phyloP scores from a whole-genome alignment of 2,329 filamentous ascomycete species.

The Cytospora schulzeri region DNA sequence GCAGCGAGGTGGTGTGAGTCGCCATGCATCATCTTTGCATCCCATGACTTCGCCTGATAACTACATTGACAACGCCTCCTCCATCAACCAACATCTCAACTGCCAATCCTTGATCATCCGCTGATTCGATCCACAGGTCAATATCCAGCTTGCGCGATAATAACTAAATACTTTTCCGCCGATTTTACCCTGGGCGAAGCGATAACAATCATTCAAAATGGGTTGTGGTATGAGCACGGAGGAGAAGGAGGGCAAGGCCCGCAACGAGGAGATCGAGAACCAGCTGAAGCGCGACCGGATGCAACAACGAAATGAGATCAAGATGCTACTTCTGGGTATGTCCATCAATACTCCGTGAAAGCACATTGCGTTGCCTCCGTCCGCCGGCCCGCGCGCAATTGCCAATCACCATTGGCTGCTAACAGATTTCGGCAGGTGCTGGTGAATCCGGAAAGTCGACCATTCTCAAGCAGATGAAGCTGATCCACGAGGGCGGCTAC shows the following conservation, averaged over 20 bases:
- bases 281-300: slow-evolving; percentile 98
- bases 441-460: slow-evolving; percentile 98
- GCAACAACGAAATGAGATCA: slow-evolving; percentile 99
- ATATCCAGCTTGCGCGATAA: neutral
- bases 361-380: neutral
- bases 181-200: slow-evolving; percentile 15
- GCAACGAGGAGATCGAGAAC: slow-evolving; percentile 99
- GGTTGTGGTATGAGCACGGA: slow-evolving; percentile 99
- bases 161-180: neutral
- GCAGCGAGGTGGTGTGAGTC: neutral
- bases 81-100: neutral
- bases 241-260: slow-evolving; percentile 99
- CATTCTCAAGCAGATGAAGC: slow-evolving; percentile 97
- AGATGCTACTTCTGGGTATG: slow-evolving; percentile 97
- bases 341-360: slow-evolving; percentile 30
- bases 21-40: neutral
- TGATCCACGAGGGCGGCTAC: slow-evolving; percentile 98
- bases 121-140: slow-evolving; percentile 4
- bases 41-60: neutral
- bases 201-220: slow-evolving; percentile 68
- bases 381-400: neutral
- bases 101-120: neutral
- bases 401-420: slow-evolving; percentile 18
- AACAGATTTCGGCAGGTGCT: slow-evolving; percentile 64
- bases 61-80: neutral